Evolutionary conservation across 768 basidiomycete genomes (phyloP), one percentile per base, ranked within the genome.

Genomic region (Mycena belliarum): DNA sequence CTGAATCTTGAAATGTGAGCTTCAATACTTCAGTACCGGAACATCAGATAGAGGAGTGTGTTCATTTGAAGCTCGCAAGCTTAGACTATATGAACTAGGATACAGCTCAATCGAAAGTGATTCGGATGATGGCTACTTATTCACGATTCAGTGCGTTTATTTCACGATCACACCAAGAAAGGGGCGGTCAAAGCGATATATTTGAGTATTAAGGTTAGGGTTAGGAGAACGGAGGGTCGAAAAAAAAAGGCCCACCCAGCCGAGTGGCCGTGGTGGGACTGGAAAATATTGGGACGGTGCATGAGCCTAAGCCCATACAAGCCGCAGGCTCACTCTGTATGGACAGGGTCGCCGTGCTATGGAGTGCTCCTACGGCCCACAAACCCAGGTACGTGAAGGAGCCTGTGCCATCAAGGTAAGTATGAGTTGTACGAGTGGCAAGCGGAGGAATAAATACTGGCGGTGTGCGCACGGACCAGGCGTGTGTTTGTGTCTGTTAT

Each of bases 231-330:
- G 32, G 41, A 53, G 14, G 33, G 24, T 29, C 51, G 29, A 44
- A 53, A 53, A 53, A n/a, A 53, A 53, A 45, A 45, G 61, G 61
- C 52, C 61, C 45, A 54, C 61, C 61, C 57, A 62, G 61, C 61
- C 56, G 81, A 82, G 81, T 81, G 84, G 82, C 82, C 79, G 66
- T 77, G 79, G 79, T 75, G 75, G 82, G 82, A 86, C 85, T 73
- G 86, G 85, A 79, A 88, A 88, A 88, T 87, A 87, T 87, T 86
- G 65, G 78, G 85, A 87, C 83, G 80, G 80, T 88, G 85, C 86
- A 85, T 86, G 82, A 79, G 78, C 85, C 84, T 76, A 81, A 82
- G 82, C 82, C 72, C 82, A 86, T 79, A 85, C 83, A 85, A 85
- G 70, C 79, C 78, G 68, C 66, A 67, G 67, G 72, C 67, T 74